Conservation (phyloP, 495 filamentous ascomycete genomes). For the Penicillium salamii region DNA sequence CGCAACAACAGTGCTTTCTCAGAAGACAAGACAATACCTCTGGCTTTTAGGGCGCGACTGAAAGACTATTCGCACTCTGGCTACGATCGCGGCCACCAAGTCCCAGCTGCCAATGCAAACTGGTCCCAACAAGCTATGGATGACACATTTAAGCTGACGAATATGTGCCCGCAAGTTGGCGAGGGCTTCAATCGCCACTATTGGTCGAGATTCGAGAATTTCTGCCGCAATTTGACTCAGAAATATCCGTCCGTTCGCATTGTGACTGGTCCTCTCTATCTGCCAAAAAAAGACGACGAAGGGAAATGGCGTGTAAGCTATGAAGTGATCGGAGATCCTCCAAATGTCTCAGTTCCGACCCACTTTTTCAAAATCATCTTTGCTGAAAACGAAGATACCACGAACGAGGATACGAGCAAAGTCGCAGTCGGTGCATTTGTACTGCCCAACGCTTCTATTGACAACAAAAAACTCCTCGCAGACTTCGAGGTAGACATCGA, state of each 20-base stretch:
- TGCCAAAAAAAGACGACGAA: conserved; percentile 77
- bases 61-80: conserved; percentile 91
- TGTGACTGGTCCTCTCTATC: conserved; percentile 90
- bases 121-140: conserved; percentile 96
- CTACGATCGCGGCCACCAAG: conserved; percentile 71
- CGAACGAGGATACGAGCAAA: too few relatives aligned
- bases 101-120: conserved; percentile 95
- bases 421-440: too few relatives aligned
- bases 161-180: conserved; percentile 98
- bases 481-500: too few relatives aligned
- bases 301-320: conserved; percentile 94
- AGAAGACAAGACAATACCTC: conserved; percentile 77
- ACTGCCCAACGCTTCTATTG: too few relatives aligned
- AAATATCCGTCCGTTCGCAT: conserved; percentile 84
- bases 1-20: conserved; percentile 77
- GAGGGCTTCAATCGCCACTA: conserved; percentile 98
- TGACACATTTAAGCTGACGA: conserved; percentile 84
- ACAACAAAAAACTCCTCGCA: too few relatives aligned
- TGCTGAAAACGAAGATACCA: too few relatives aligned
- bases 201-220: conserved; percentile 98
- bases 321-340: conserved; percentile 91
- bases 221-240: conserved; percentile 77
- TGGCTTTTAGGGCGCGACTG: conserved; percentile 82
- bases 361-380: conserved; percentile 89
- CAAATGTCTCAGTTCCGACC: conserved; percentile 92